Evolutionary conservation across 441 rosid genomes (phyloP).

Genomic region (Arabidopsis hybrid): DNA sequence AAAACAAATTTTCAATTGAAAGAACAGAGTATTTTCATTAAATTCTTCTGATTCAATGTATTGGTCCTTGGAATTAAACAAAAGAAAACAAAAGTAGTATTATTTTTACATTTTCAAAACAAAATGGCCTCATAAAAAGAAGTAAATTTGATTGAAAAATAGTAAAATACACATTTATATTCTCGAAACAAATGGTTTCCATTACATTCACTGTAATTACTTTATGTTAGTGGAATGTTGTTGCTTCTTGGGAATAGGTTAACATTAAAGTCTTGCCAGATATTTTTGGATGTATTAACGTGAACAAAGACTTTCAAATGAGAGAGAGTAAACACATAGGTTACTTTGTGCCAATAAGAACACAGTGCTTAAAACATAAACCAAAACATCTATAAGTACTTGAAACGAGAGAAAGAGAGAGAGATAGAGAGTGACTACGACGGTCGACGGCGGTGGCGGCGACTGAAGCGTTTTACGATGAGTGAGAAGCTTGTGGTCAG

Average conservation of each 20-base stretch:
- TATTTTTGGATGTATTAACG: slow-evolving; percentile 19
- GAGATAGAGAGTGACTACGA: no score
- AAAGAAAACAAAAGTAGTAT: background rate
- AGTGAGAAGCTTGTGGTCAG: slow-evolving; percentile 32
- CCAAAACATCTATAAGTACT: background rate
- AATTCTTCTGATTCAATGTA: slow-evolving; percentile 21
- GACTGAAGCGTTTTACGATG: slow-evolving; percentile 10
- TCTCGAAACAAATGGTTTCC: slow-evolving; percentile 23
- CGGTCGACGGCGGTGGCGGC: no score
- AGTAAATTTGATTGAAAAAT: background rate
- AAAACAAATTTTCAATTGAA: no score
- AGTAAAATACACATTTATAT: slow-evolving; percentile 28
- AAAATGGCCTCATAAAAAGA: background rate
- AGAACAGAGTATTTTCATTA: no score
- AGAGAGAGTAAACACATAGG: background rate
- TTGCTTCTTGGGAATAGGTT: slow-evolving; percentile 31
- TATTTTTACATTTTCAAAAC: slow-evolving; percentile 1
- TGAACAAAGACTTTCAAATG: slow-evolving; percentile 22
- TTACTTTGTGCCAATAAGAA: slow-evolving; percentile 18
- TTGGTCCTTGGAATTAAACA: background rate
- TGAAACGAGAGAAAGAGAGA: background rate
- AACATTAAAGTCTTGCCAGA: slow-evolving; percentile 21
- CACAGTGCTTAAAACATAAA: background rate
- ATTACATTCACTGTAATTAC: background rate
- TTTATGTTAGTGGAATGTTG: slow-evolving; percentile 5